Conservation (phyloP, 768 basidiomycete genomes). For the Agrocybe pediades region DNA sequence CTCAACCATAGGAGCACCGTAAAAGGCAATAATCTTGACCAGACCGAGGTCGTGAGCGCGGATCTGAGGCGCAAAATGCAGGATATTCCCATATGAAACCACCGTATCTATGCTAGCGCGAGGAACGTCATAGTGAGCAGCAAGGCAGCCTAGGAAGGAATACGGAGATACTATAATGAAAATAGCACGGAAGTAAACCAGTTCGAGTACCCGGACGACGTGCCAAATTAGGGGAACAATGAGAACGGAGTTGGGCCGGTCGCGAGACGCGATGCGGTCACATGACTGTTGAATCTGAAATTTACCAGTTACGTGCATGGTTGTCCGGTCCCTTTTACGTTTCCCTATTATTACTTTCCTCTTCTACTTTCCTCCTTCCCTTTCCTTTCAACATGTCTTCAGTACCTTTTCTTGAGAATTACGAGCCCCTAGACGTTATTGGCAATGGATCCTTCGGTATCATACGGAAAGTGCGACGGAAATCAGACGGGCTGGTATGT, state of each 20-base stretch:
- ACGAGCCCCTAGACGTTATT: slow-evolving; percentile 88
- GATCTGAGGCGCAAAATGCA: too few species aligned
- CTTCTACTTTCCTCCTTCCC: not conserved
- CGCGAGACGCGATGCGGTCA: slow-evolving; percentile 15
- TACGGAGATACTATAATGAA: not conserved
- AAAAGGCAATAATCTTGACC: too few species aligned
- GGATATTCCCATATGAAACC: too few species aligned
- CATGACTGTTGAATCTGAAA: slow-evolving; percentile 10
- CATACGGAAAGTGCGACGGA: slow-evolving; percentile 90
- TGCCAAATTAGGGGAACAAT: slow-evolving; percentile 3
- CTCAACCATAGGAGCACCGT: too few species aligned
- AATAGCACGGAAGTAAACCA: not conserved
- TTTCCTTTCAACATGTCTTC: slow-evolving; percentile 2
- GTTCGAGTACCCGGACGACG: not conserved
- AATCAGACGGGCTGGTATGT: slow-evolving; percentile 80
- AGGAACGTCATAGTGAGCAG: too few species aligned
- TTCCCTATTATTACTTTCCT: not conserved
- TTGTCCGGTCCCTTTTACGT: not conserved
- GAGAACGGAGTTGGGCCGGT: not conserved
- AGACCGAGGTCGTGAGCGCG: too few species aligned
- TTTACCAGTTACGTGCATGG: not conserved
- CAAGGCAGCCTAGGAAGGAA: too few species aligned
- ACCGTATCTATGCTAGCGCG: too few species aligned
- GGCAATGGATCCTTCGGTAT: slow-evolving; percentile 98
- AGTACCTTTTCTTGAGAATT: slow-evolving; percentile 65